Conservation (phyloP, 164 flowering plant genomes). For the Kalanchoe fedtschenkoi region DNA sequence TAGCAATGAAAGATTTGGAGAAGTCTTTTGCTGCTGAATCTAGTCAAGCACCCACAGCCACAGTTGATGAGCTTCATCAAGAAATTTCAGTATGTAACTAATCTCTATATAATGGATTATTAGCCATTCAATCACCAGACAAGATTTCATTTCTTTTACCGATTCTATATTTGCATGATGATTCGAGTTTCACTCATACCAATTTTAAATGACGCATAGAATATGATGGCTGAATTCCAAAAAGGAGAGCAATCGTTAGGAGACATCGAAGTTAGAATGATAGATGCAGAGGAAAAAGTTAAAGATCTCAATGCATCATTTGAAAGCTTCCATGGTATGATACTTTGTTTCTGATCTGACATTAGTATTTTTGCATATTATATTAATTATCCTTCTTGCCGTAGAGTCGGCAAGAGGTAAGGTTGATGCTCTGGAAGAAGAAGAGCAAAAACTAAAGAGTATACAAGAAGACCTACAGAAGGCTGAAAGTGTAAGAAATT, state of each 20-base stretch:
- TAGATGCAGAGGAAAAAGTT: constrained; percentile 46
- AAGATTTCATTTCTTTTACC: background rate
- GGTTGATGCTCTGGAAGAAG: constrained; percentile 52
- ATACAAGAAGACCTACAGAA: constrained; percentile 39
- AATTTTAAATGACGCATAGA: constrained; percentile 28
- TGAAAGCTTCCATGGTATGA: constrained; percentile 58
- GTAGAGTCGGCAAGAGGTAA: constrained; percentile 76
- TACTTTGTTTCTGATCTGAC: constrained; percentile 4
- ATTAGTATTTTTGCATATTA: background rate
- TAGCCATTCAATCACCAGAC: background rate
- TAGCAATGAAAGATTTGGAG: constrained; percentile 43
- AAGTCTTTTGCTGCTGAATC: constrained; percentile 40
- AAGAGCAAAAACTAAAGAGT: constrained; percentile 37
- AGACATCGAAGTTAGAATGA: constrained; percentile 21
- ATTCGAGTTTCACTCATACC: background rate
- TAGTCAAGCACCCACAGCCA: constrained; percentile 24
- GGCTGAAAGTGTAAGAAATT: constrained; percentile 34
- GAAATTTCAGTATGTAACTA: constrained; percentile 62
- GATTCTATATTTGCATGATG: background rate
- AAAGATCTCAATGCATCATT: constrained; percentile 39
- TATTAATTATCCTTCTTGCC: constrained; percentile 6
- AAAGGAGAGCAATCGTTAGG: constrained; percentile 36
- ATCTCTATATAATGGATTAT: too few relatives aligned
- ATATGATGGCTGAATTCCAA: constrained; percentile 38
- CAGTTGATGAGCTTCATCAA: constrained; percentile 55